Evolutionary conservation across 1,284 basidiomycete species (phyloP).

Genomic region (Cutaneotrichosporon sp.): DNA sequence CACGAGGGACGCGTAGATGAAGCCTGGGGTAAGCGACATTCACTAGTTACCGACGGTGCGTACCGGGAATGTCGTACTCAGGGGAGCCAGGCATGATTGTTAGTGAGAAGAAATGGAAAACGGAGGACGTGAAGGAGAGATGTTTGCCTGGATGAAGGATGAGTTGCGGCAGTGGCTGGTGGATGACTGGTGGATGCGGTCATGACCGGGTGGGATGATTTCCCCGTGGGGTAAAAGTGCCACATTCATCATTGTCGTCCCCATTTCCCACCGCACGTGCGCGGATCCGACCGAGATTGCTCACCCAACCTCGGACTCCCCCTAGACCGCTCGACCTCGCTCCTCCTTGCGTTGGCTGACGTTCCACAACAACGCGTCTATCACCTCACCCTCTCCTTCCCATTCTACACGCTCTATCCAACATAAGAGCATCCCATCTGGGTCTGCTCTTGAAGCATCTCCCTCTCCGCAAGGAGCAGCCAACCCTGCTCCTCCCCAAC

Average conservation of each 20-base stretch:
- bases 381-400: background rate
- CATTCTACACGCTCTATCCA: background rate
- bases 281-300: background rate
- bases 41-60: too few species aligned
- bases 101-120: background rate
- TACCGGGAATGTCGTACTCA: conserved; percentile 16
- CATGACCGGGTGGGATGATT: too few species aligned
- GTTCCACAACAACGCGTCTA: background rate
- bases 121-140: background rate
- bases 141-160: background rate
- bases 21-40: conserved; percentile 22
- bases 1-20: conserved; percentile 33
- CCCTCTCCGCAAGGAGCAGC: too few species aligned
- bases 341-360: too few species aligned
- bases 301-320: background rate
- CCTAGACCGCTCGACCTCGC: too few species aligned
- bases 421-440: background rate
- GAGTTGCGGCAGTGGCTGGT: background rate
- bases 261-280: background rate
- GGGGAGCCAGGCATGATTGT: background rate
- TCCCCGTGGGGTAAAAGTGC: background rate
- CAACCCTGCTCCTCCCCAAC: too few species aligned
- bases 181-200: too few species aligned
- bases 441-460: too few species aligned
- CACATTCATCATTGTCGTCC: background rate